A percentile compares a stretch with the other conserved stretches of the same genome.
These are phyloP conservation scores for Amniculicola lignicola DNA, from an alignment of 495 filamentous ascomycete genomes.

Conservation along the genomic window DNA sequence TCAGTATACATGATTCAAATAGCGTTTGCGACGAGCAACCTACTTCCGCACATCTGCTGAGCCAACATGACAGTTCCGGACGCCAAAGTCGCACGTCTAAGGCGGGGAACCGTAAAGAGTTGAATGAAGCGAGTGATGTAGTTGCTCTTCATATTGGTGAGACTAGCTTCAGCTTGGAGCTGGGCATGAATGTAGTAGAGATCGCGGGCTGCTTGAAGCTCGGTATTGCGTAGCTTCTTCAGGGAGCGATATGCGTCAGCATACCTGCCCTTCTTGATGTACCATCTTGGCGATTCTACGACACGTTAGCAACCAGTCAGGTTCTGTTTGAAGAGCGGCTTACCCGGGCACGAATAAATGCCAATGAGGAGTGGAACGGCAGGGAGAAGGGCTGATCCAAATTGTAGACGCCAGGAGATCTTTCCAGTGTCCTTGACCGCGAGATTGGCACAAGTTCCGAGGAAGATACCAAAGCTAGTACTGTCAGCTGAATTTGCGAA, in stretches of 20 bases:
- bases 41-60: conserved; percentile 17
- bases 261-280: conserved; percentile 17
- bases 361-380: conserved; percentile 13
- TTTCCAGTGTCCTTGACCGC: conserved; percentile 7
- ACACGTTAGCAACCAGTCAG: too few species aligned
- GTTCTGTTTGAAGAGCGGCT: too few species aligned
- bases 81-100: conserved; percentile 17
- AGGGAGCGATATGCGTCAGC: conserved; percentile 17
- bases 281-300: conserved; percentile 28
- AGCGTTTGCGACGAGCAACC: too few species aligned
- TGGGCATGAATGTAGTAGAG: conserved; percentile 24
- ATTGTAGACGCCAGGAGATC: conserved; percentile 12
- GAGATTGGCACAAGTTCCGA: conserved; percentile 5
- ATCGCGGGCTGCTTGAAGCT: conserved; percentile 19
- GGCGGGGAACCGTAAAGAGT: conserved; percentile 25
- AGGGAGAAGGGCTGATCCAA: conserved; percentile 19
- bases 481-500: too few species aligned
- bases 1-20: too few species aligned
- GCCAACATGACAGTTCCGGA: conserved; percentile 11
- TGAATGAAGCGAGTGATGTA: conserved; percentile 7
- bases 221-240: conserved; percentile 7
- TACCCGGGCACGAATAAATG: conserved; percentile 12
- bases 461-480: not conserved
- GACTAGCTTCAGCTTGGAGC: conserved; percentile 11
- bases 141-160: not conserved